These are phyloP conservation scores for Paramecium primaurelia DNA, from an alignment of 73 alveolate species.

Conservation along the genomic window DNA sequence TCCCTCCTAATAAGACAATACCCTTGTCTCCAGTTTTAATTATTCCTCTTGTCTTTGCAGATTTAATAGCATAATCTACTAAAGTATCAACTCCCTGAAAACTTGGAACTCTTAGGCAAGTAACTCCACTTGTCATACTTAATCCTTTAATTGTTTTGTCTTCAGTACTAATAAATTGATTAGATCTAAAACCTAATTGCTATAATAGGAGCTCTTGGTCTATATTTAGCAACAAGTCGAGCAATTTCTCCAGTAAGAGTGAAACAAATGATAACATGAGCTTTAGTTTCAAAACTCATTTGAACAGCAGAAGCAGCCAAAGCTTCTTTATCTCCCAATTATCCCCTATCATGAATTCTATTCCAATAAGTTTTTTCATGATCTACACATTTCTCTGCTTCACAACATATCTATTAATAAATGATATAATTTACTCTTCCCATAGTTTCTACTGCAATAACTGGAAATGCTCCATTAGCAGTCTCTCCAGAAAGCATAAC, in stretches of 20 bases:
- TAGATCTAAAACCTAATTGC: slow-evolving; percentile 48
- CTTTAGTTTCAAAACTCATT: slow-evolving; percentile 72
- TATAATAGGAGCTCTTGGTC: slow-evolving; percentile 77
- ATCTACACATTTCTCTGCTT: slow-evolving; percentile 72
- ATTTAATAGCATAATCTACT: slow-evolving; percentile 67
- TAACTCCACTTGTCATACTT: slow-evolving; percentile 77
- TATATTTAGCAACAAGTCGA: slow-evolving; percentile 78
- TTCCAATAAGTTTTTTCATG: slow-evolving; percentile 48
- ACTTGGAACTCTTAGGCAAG: slow-evolving; percentile 72
- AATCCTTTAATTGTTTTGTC: slow-evolving; percentile 69
- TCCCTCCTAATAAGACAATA: slow-evolving; percentile 79
- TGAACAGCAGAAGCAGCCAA: slow-evolving; percentile 76
- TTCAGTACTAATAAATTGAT: slow-evolving; percentile 63
- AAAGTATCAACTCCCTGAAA: slow-evolving; percentile 71
- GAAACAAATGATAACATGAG: slow-evolving; percentile 73
- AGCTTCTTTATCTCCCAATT: slow-evolving; percentile 68
- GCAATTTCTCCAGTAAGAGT: slow-evolving; percentile 84
- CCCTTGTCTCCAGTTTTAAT: slow-evolving; percentile 82
- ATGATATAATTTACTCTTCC: slow-evolving; percentile 27
- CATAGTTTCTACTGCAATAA: slow-evolving; percentile 83
- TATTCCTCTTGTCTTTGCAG: slow-evolving; percentile 80
- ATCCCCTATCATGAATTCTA: slow-evolving; percentile 65
- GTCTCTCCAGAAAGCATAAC: slow-evolving; percentile 99
- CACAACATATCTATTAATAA: slow-evolving; percentile 63
- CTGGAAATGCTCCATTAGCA: slow-evolving; percentile 89